Percentiles rank a stretch among this genome's conserved stretches.
phyloP scores from a whole-genome alignment of 345 rosid genomes.

The Viola odorata region DNA sequence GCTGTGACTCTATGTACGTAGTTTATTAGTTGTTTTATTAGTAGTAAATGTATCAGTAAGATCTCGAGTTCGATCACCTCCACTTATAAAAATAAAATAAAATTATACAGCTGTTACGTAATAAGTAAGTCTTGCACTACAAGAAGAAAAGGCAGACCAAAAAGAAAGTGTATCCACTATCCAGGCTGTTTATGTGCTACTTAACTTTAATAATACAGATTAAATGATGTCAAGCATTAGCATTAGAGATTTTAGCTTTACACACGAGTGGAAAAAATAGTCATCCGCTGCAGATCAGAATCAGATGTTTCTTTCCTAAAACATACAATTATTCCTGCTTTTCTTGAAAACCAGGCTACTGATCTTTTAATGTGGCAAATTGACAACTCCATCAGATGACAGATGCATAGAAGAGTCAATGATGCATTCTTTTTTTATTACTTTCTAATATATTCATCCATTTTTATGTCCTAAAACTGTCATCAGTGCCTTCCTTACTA shows the following conservation, averaged over 20 bases:
- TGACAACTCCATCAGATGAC: slow-evolving; percentile 2
- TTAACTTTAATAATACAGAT: not conserved
- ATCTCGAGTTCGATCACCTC: too few relatives aligned
- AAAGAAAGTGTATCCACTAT: not conserved
- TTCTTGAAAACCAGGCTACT: too few relatives aligned
- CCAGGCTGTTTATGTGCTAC: slow-evolving; percentile 3
- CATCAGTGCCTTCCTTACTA: not conserved
- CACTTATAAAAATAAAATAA: too few relatives aligned
- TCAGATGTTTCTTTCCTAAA: not conserved
- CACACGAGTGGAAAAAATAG: not conserved
- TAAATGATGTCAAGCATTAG: slow-evolving; percentile 5
- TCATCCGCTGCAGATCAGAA: not conserved
- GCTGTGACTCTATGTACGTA: too few relatives aligned
- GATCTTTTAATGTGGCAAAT: not conserved
- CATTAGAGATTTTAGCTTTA: not conserved
- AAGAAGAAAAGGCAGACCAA: not conserved
- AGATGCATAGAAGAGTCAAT: too few relatives aligned
- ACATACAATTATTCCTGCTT: not conserved
- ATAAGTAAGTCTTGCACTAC: not conserved
- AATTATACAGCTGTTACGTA: too few relatives aligned
- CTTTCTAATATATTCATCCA: too few relatives aligned
- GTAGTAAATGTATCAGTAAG: too few relatives aligned
- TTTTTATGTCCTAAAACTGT: not conserved
- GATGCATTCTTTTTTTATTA: too few relatives aligned
- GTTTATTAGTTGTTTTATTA: too few relatives aligned